Evolutionary conservation across 106 monocot genomes (phyloP).

Genomic region (Acorus calamus): DNA sequence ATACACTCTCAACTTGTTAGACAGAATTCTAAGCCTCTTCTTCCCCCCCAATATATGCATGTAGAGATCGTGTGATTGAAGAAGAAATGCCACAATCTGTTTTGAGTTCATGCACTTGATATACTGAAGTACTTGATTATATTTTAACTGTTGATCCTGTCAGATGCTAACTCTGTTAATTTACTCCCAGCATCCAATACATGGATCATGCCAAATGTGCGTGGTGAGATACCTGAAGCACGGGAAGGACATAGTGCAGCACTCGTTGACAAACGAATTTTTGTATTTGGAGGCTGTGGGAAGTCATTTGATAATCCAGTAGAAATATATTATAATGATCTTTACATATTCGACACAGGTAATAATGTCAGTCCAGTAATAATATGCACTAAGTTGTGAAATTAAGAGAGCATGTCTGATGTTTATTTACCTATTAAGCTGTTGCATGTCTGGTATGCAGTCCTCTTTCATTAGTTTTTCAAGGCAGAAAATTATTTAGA

Average conservation of each 20-base stretch:
- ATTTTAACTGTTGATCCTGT: no score
- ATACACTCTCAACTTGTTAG: no score
- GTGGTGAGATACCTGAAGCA: conserved; percentile 54
- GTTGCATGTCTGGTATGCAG: no score
- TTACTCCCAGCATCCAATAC: conserved; percentile 48
- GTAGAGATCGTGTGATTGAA: no score
- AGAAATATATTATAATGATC: conserved; percentile 73
- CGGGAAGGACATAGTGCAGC: conserved; percentile 75
- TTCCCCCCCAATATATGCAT: no score
- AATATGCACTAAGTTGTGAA: background rate
- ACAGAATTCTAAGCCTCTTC: no score
- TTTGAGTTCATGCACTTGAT: no score
- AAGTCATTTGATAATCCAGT: conserved; percentile 40
- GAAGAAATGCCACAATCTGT: no score
- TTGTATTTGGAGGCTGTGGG: conserved; percentile 67
- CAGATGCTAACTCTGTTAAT: background rate
- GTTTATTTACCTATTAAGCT: no score
- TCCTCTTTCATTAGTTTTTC: no score
- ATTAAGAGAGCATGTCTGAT: background rate
- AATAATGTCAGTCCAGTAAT: conserved; percentile 14
- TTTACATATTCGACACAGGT: conserved; percentile 71
- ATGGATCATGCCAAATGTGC: conserved; percentile 46
- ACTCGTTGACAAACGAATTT: conserved; percentile 46
- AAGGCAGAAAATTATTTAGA: no score
- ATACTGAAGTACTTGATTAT: no score